These are phyloP conservation scores for Collariella sp. DNA, from an alignment of 495 filamentous ascomycete genomes.

Conservation along the genomic window DNA sequence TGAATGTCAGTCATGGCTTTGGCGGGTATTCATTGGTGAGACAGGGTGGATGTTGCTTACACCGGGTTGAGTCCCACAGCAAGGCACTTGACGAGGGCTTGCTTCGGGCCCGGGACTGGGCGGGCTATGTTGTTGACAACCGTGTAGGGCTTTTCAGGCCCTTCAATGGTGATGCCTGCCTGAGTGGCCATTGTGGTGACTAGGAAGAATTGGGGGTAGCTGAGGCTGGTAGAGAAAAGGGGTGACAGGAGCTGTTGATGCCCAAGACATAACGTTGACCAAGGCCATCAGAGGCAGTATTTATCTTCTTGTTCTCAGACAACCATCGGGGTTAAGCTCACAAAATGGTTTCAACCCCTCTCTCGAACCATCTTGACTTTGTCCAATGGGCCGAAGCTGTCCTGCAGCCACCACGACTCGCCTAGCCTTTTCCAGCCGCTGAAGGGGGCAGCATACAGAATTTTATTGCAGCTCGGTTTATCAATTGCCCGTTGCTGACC, in stretches of 20 bases:
- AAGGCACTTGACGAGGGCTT: conserved; percentile 52
- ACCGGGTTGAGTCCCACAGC: conserved; percentile 46
- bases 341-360: too few species aligned
- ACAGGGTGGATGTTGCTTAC: conserved; percentile 1
- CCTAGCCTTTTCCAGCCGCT: neutral
- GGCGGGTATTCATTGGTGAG: neutral
- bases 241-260: neutral
- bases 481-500: neutral
- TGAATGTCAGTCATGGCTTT: neutral
- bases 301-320: too few species aligned
- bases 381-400: too few species aligned
- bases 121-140: conserved; percentile 16
- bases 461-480: neutral
- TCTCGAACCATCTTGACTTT: too few species aligned
- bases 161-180: conserved; percentile 17
- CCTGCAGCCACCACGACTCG: neutral
- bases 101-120: conserved; percentile 32
- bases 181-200: conserved; percentile 19
- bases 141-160: conserved; percentile 13
- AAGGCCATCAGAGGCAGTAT: too few species aligned
- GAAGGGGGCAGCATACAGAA: neutral
- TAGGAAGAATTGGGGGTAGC: neutral
- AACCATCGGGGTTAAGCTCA: too few species aligned
- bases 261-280: too few species aligned
- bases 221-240: neutral